These are phyloP conservation scores for Cajanus cajan DNA, from an alignment of 306 rosid species.

Conservation along the genomic window DNA sequence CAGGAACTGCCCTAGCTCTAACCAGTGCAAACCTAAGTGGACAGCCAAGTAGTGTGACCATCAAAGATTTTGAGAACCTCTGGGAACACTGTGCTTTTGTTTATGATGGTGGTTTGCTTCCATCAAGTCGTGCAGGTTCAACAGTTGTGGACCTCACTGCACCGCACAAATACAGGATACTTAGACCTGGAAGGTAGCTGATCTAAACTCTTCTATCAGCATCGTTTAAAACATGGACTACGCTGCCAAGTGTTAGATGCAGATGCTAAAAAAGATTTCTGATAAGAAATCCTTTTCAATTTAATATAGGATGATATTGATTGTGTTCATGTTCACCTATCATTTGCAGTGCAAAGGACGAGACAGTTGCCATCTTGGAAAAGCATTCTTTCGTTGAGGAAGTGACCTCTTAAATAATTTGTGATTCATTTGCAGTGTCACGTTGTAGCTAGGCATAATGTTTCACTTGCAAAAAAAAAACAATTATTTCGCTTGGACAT, in stretches of 20 bases:
- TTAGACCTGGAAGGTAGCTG: slow-evolving; percentile 89
- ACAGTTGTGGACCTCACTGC: slow-evolving; percentile 78
- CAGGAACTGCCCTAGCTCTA: slow-evolving; percentile 81
- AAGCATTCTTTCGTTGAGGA: slow-evolving; percentile 55
- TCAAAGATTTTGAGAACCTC: slow-evolving; percentile 71
- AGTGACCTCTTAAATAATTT: slow-evolving; percentile 31
- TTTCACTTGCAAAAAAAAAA: background rate
- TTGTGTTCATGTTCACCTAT: slow-evolving; percentile 18
- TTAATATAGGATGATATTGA: slow-evolving; percentile 15
- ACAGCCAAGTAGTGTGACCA: slow-evolving; percentile 77
- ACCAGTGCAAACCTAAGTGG: slow-evolving; percentile 96
- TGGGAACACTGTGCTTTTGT: slow-evolving; percentile 87
- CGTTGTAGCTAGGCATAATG: slow-evolving; percentile 10
- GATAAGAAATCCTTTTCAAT: background rate
- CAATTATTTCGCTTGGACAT: slow-evolving; percentile 29
- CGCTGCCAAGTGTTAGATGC: slow-evolving; percentile 10
- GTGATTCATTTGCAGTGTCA: slow-evolving; percentile 13
- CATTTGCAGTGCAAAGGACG: slow-evolving; percentile 66
- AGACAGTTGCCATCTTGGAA: slow-evolving; percentile 62
- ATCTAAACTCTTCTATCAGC: background rate
- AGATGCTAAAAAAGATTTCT: slow-evolving; percentile 8
- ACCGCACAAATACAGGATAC: slow-evolving; percentile 67
- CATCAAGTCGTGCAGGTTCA: slow-evolving; percentile 87
- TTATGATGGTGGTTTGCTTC: slow-evolving; percentile 82
- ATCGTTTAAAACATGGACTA: slow-evolving; percentile 9